Evolutionary conservation across 345 rosid species (phyloP).

Genomic region (Euphorbia lathyris): DNA sequence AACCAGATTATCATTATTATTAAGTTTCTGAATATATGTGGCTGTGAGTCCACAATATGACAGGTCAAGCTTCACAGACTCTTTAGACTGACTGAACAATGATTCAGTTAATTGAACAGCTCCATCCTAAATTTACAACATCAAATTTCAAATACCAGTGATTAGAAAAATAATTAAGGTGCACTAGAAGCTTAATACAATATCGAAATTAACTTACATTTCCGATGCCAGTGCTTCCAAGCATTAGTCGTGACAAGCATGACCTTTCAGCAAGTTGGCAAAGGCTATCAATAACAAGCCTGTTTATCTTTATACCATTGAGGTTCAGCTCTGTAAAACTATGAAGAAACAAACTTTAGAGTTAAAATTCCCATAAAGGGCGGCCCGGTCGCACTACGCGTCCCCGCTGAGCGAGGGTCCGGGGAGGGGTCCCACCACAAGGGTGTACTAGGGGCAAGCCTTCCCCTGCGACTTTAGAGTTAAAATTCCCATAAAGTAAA

Average conservation of each 20-base stretch:
- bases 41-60: slow-evolving; percentile 63
- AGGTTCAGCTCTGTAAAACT: slow-evolving; percentile 82
- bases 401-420: too few species aligned
- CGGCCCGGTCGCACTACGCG: too few species aligned
- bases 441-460: too few species aligned
- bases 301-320: slow-evolving; percentile 73
- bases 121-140: slow-evolving; percentile 50
- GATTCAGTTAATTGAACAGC: slow-evolving; percentile 58
- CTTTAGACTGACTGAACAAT: slow-evolving; percentile 45
- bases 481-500: not conserved
- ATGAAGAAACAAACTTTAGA: slow-evolving; percentile 19
- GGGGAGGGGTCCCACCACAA: too few species aligned
- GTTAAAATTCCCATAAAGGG: not conserved
- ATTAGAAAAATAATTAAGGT: slow-evolving; percentile 1
- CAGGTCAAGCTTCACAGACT: slow-evolving; percentile 68
- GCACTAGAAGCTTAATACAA: not conserved
- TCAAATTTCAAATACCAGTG: slow-evolving; percentile 17
- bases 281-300: slow-evolving; percentile 61
- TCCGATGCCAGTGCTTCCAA: slow-evolving; percentile 78
- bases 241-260: slow-evolving; percentile 62
- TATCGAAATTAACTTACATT: slow-evolving; percentile 40
- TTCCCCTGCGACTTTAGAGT: slow-evolving; percentile 15
- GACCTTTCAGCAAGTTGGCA: slow-evolving; percentile 59
- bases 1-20: slow-evolving; percentile 29
- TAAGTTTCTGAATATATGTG: slow-evolving; percentile 41